These are phyloP conservation scores for Aspergillus fijiensis DNA, from an alignment of 2,329 filamentous ascomycete species.

Conservation along the genomic window DNA sequence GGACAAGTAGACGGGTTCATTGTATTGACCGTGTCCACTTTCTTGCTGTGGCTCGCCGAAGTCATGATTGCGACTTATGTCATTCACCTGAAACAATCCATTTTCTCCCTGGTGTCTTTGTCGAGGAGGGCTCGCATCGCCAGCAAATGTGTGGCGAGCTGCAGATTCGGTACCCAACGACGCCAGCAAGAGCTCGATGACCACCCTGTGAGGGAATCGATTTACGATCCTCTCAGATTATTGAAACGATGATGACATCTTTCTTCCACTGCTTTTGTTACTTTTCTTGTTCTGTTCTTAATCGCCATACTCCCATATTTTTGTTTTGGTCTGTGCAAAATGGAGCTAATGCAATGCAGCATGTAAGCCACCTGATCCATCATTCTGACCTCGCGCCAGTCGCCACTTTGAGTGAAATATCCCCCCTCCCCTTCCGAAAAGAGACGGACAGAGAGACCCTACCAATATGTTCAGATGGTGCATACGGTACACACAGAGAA, in stretches of 20 bases:
- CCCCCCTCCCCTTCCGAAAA: not conserved
- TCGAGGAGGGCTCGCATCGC: not conserved
- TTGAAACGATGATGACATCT: not conserved
- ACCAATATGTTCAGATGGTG: not conserved
- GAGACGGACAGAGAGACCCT: not conserved
- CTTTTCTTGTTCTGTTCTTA: not conserved
- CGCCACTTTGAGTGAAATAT: not conserved
- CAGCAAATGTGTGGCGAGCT: not conserved
- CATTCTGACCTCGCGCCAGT: not conserved
- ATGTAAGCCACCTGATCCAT: slow-evolving; percentile 9
- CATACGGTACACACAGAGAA: too few relatives aligned
- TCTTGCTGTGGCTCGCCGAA: not conserved
- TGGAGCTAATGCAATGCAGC: slow-evolving; percentile 5
- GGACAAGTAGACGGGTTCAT: not conserved
- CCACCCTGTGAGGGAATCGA: not conserved
- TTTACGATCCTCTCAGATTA: not conserved
- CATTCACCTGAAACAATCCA: not conserved
- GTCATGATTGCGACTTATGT: not conserved
- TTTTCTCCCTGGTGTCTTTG: not conserved
- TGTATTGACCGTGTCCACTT: not conserved
- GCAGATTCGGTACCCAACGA: not conserved
- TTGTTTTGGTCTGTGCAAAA: not conserved
- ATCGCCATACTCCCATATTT: not conserved
- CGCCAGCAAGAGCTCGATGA: not conserved
- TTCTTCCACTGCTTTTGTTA: not conserved